Evolutionary conservation across 306 rosid species (phyloP).

Genomic region (Glycyrrhiza uralensis): DNA sequence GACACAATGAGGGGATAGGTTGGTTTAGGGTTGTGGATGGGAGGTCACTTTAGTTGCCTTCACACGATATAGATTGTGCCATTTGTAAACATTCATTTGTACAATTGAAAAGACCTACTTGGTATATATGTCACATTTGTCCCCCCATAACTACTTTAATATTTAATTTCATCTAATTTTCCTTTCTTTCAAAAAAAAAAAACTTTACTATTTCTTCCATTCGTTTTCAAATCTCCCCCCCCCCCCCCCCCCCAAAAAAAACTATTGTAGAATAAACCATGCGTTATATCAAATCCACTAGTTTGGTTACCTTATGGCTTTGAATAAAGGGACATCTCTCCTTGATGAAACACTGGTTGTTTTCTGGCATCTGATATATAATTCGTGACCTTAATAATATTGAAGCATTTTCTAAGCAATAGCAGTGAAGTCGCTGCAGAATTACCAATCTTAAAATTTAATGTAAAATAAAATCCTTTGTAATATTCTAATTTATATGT

Average conservation of each 20-base stretch:
- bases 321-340: slow-evolving; percentile 41
- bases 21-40: slow-evolving; percentile 70
- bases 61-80: slow-evolving; percentile 48
- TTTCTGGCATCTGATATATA: neutral
- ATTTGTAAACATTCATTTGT: neutral
- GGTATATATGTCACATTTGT: slow-evolving; percentile 16
- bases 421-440: neutral
- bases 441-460: neutral
- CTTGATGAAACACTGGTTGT: slow-evolving; percentile 20
- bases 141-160: neutral
- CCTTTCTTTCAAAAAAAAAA: neutral
- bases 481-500: no score
- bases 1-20: slow-evolving; percentile 38
- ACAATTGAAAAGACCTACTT: neutral
- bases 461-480: no score
- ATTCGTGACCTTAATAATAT: neutral
- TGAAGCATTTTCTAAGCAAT: neutral
- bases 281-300: slow-evolving; percentile 29
- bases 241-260: no score
- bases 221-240: neutral
- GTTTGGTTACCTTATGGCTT: slow-evolving; percentile 35
- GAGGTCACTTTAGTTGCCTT: slow-evolving; percentile 72
- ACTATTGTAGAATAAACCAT: neutral
- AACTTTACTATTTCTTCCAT: neutral
- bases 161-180: slow-evolving; percentile 3